A percentile compares a stretch with the other conserved stretches of the same genome.
Conservation (phyloP, 768 basidiomycete species). For the Trametes cingulata region DNA sequence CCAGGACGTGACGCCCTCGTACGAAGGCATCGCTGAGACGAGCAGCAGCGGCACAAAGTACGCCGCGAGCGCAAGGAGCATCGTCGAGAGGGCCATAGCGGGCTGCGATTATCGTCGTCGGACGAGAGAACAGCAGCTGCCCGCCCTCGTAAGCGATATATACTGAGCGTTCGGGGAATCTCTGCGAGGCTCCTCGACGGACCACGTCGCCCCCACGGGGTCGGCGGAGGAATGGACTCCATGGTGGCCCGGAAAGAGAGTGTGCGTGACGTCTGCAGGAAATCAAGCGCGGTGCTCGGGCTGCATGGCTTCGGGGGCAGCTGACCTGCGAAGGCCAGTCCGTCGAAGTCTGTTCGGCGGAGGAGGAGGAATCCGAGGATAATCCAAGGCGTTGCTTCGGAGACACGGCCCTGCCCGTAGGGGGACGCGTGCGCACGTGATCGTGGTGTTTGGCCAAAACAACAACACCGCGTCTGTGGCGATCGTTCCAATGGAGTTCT, state of each 20-base stretch:
- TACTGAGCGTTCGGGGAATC: constrained; percentile 17
- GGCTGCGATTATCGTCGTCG: background rate
- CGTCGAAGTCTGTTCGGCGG: background rate
- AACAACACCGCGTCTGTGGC: constrained; percentile 23
- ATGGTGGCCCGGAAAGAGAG: background rate
- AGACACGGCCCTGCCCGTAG: background rate
- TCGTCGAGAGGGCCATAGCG: constrained; percentile 11
- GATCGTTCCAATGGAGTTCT: background rate
- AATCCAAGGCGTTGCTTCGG: constrained; percentile 31
- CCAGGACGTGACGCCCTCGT: constrained; percentile 27
- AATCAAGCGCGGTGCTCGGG: background rate
- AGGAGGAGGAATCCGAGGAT: constrained; percentile 13
- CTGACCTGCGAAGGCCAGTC: constrained; percentile 7
- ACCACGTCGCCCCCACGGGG: constrained; percentile 14
- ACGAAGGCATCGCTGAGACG: constrained; percentile 25
- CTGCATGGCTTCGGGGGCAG: background rate
- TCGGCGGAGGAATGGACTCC: constrained; percentile 10
- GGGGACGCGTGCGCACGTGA: constrained; percentile 10
- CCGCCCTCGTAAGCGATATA: constrained; percentile 2
- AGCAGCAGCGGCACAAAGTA: constrained; percentile 8
- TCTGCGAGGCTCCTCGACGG: constrained; percentile 3
- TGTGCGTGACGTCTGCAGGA: constrained; percentile 14
- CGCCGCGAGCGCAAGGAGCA: constrained; percentile 14
- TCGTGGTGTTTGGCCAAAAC: constrained; percentile 4
- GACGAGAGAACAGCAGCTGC: background rate